Conservation (phyloP, 441 rosid genomes). For the Melastoma candidum region DNA sequence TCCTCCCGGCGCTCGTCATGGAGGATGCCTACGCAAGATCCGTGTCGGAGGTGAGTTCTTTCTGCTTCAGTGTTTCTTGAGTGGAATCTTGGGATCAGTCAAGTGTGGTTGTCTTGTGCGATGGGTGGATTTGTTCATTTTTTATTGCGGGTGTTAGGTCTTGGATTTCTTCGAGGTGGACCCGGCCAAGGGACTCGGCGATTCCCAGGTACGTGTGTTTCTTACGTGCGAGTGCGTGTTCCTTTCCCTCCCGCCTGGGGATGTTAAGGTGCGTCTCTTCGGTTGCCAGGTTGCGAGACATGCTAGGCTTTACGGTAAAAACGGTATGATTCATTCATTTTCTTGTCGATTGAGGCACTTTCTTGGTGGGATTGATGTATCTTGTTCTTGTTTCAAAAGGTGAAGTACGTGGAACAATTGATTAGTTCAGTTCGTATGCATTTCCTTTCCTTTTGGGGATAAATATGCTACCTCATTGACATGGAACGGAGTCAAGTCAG, state of each 20-base stretch:
- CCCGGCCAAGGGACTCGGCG: slow-evolving; percentile 64
- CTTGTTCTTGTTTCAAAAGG: no score
- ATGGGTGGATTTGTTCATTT: neutral
- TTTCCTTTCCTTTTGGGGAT: no score
- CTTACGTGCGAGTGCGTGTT: slow-evolving; percentile 2
- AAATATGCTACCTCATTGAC: no score
- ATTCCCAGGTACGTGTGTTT: slow-evolving; percentile 60
- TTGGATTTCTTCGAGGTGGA: slow-evolving; percentile 79
- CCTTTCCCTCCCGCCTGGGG: neutral
- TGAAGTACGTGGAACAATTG: no score
- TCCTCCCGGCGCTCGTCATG: slow-evolving; percentile 27
- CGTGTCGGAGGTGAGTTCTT: slow-evolving; percentile 54
- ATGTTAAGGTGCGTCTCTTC: neutral
- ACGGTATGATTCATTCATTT: slow-evolving; percentile 38
- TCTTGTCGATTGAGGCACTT: neutral
- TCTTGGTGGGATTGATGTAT: no score
- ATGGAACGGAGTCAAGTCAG: no score
- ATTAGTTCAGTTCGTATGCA: no score
- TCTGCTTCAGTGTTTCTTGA: neutral
- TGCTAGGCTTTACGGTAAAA: slow-evolving; percentile 62
- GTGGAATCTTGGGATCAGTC: neutral
- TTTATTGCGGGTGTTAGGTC: slow-evolving; percentile 36
- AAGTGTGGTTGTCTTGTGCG: neutral
- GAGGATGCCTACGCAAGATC: slow-evolving; percentile 97
- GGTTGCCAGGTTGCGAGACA: slow-evolving; percentile 58